Percentiles rank a stretch among this genome's conserved stretches.
These are phyloP conservation scores for Fraxinus paxiana DNA, from an alignment of 305 asterid genomes.

Conservation along the genomic window DNA sequence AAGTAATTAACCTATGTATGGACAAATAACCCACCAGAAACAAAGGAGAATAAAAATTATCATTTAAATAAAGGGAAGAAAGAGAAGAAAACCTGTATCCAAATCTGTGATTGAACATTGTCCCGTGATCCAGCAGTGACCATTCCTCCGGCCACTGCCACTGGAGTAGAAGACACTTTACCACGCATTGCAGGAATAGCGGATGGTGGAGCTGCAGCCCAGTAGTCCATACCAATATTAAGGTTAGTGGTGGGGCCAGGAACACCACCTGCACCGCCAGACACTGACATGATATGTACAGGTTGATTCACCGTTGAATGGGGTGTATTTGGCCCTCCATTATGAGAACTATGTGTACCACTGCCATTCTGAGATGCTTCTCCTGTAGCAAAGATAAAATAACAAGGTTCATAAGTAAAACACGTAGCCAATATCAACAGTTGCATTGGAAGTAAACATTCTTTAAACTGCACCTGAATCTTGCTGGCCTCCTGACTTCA, in stretches of 20 bases:
- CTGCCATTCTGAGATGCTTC: constrained; percentile 71
- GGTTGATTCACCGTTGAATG: constrained; percentile 52
- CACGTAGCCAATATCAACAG: constrained; percentile 9
- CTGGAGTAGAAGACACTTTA: constrained; percentile 51
- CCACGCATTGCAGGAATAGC: constrained; percentile 64
- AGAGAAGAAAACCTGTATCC: constrained; percentile 55
- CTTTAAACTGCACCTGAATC: constrained; percentile 38
- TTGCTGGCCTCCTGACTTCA: constrained; percentile 29
- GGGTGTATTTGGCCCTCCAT: constrained; percentile 53
- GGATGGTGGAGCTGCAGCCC: constrained; percentile 61
- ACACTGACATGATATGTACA: constrained; percentile 47
- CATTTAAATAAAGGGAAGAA: neutral
- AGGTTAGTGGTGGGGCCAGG: constrained; percentile 73
- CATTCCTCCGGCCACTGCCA: constrained; percentile 63
- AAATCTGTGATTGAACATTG: constrained; percentile 59
- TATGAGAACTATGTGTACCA: constrained; percentile 61
- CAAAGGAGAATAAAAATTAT: neutral
- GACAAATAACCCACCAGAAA: neutral
- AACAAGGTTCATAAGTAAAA: constrained; percentile 24
- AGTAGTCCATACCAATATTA: constrained; percentile 87
- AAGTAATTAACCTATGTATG: neutral
- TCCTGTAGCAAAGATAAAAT: constrained; percentile 35
- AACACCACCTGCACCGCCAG: constrained; percentile 58
- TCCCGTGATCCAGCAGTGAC: constrained; percentile 63
- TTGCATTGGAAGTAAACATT: constrained; percentile 1